Percentiles rank a stretch among this genome's conserved stretches.
Conservation (phyloP, 164 flowering plant genomes). For the Liquidambar formosana region DNA sequence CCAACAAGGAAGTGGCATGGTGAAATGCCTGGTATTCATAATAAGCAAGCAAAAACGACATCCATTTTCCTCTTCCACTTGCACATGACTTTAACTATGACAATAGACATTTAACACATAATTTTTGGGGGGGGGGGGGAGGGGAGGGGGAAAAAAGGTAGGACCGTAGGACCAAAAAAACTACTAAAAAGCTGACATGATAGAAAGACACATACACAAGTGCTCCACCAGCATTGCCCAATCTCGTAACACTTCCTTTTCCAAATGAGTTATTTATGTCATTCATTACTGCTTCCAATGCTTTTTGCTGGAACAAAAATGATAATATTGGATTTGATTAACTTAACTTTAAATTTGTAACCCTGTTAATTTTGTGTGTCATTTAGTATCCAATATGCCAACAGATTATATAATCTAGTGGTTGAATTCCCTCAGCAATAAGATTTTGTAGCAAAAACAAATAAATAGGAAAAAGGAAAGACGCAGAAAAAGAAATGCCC, state of each 20-base stretch:
- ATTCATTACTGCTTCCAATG: constrained; percentile 95
- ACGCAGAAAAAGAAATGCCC: too few relatives aligned
- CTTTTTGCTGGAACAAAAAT: constrained; percentile 73
- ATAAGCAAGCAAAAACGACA: neutral
- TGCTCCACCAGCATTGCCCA: constrained; percentile 99
- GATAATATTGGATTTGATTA: neutral
- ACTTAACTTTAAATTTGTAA: too few relatives aligned
- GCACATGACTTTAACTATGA: neutral
- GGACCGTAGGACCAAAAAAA: neutral
- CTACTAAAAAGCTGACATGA: neutral
- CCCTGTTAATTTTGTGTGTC: too few relatives aligned
- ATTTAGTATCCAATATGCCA: too few relatives aligned
- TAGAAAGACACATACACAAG: constrained; percentile 64
- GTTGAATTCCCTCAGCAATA: too few relatives aligned
- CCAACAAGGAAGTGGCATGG: neutral
- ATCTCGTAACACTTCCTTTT: constrained; percentile 95
- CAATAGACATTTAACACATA: neutral
- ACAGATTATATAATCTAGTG: too few relatives aligned
- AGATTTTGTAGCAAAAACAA: too few relatives aligned
- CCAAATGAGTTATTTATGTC: constrained; percentile 96
- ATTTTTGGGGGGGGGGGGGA: too few relatives aligned
- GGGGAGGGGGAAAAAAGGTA: neutral
- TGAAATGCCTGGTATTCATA: neutral
- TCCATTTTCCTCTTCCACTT: neutral
- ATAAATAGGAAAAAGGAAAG: too few relatives aligned